Evolutionary conservation across 2,329 filamentous ascomycete genomes (phyloP).

Genomic region (Sporothrix globosa): DNA sequence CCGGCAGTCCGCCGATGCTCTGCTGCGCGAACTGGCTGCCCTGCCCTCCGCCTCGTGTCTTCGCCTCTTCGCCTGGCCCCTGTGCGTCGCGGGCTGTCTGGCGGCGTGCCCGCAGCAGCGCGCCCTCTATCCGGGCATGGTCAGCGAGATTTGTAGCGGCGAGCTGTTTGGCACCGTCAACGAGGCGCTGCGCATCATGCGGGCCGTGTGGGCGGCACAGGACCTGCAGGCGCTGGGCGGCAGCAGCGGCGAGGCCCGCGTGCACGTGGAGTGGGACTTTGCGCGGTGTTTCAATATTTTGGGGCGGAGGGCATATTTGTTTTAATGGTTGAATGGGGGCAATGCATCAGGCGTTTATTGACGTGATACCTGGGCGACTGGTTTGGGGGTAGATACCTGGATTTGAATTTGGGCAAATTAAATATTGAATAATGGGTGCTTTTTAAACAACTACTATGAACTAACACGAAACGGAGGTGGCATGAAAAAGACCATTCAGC

Average conservation of each 20-base stretch:
- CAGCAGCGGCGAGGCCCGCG: conserved; percentile 43
- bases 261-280: conserved; percentile 50
- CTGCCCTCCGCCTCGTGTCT: conserved; percentile 42
- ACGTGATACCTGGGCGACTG: too few species aligned
- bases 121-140: conserved; percentile 47
- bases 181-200: conserved; percentile 52
- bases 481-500: neutral
- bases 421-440: neutral
- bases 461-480: too few species aligned
- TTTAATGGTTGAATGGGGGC: conserved; percentile 30
- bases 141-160: conserved; percentile 48
- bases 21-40: conserved; percentile 33
- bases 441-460: neutral
- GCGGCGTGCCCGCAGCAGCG: conserved; percentile 43
- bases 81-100: conserved; percentile 46
- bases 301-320: conserved; percentile 37
- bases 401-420: neutral
- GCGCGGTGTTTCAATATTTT: conserved; percentile 46
- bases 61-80: conserved; percentile 45
- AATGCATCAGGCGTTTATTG: too few species aligned
- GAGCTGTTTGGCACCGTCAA: conserved; percentile 52
- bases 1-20: conserved; percentile 36
- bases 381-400: neutral
- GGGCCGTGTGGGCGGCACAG: conserved; percentile 50
- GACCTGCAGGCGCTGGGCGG: conserved; percentile 36